Conservation (phyloP, 768 basidiomycete species). For the Boletus vinaceobasis region DNA sequence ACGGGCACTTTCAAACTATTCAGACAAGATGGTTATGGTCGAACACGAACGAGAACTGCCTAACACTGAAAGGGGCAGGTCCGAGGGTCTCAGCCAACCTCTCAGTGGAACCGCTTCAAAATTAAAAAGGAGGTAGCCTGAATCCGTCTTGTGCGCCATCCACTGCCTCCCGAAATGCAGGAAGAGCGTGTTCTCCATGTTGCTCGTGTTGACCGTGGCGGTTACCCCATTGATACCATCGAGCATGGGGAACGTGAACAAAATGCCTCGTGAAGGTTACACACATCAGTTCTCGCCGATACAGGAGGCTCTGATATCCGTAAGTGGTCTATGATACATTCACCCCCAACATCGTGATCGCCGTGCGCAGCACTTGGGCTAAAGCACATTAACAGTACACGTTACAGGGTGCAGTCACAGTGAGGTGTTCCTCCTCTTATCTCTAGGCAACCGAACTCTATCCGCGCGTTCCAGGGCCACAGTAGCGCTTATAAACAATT, state of each 20-base stretch:
- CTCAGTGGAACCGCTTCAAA: neutral
- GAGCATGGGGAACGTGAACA: neutral
- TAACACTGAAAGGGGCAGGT: too few relatives aligned
- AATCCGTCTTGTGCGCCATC: neutral
- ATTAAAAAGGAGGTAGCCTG: neutral
- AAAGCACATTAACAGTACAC: neutral
- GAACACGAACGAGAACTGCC: neutral
- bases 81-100: neutral
- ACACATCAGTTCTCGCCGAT: neutral
- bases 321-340: neutral
- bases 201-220: neutral
- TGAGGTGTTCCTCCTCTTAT: neutral
- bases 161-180: neutral
- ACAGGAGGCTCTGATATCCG: neutral
- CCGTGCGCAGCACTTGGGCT: neutral
- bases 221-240: neutral
- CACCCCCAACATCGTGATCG: neutral
- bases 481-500: neutral
- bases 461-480: neutral
- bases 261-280: neutral
- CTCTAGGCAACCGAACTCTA: neutral
- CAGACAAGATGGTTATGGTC: neutral
- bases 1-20: neutral
- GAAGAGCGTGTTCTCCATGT: neutral
- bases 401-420: constrained; percentile 1